Base-by-base conservation (phyloP, 306 rosid genomes). In the Acacia melanoxylon region DNA sequence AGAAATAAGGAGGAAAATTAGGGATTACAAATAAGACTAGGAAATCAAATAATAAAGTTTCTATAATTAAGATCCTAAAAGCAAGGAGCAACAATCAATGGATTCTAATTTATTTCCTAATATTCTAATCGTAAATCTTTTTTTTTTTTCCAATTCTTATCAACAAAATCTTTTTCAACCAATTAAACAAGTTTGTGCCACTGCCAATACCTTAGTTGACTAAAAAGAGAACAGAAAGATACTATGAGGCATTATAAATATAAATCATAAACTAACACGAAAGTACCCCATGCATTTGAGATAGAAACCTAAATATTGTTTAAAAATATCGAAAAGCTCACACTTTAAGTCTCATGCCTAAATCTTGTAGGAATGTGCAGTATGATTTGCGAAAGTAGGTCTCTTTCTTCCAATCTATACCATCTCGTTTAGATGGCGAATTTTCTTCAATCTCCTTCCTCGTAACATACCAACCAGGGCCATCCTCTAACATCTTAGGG, bases 291-390 rank as follows among this genome's bases (percentile, higher is more conserved):
- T 41, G 66, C 81, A 78, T 33, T 72, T 81, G 66, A 75, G 71
- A 78, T 41, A 68, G 59, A 72, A 13, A 24, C 10, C 14, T 7
- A 25, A 24, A 42, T 70, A 70, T 4, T 5, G 56, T 11, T 22
- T 15, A 71, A 71, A 41, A 45, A 77, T 58, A 61, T n/a, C 45
- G 33, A 74, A 68, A 80, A 48, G 88, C 99, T 95, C 82, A 95
- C 99, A 95, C 97, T 93, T 93, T 93, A 67, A 95, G 94, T 68
- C 97, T 89, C 95, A 92, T 95, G 80, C 99, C 99, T 84, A 95
- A 85, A 87, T 95, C 97, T 86, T 95, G 99, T 67, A 95, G 88
- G 85, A 89, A 93, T 65, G 97, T 91, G 85, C 99, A 93, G 79
- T 95, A 95, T 24, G 99, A 95, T 82, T 92, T 93, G 81, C 99